Evolutionary conservation across 2,329 filamentous ascomycete genomes (phyloP).

Genomic region (Boeremia lycopersici): DNA sequence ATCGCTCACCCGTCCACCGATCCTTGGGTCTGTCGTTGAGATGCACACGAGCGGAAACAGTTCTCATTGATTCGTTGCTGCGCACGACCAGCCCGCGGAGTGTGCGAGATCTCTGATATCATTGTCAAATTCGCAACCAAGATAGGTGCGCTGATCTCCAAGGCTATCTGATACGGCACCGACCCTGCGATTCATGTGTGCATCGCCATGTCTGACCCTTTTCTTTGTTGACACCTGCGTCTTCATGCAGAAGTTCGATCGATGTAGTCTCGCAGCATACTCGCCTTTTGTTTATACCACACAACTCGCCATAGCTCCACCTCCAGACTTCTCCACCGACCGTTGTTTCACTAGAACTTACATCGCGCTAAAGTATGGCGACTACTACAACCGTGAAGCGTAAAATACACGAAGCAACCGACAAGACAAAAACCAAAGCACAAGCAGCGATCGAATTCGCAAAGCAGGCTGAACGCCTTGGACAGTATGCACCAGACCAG

Average conservation of each 20-base stretch:
- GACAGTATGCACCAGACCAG: conserved; percentile 48
- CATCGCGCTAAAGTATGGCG: conserved; percentile 29
- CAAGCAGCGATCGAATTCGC: conserved; percentile 61
- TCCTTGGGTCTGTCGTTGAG: conserved; percentile 15
- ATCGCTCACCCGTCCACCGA: conserved; percentile 12
- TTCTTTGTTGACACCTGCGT: conserved; percentile 9
- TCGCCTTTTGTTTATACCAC: conserved; percentile 1
- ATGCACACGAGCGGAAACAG: conserved; percentile 13
- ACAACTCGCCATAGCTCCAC: conserved; percentile 15
- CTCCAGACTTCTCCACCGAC: conserved; percentile 28
- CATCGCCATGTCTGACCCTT: conserved; percentile 11
- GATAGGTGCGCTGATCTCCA: conserved; percentile 16
- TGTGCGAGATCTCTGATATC: conserved; percentile 5
- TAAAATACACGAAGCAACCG: conserved; percentile 25
- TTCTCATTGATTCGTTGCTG: conserved; percentile 11
- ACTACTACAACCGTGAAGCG: conserved; percentile 27
- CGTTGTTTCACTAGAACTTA: conserved; percentile 23
- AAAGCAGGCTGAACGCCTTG: conserved; percentile 61
- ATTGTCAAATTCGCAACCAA: conserved; percentile 9
- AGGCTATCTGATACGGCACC: conserved; percentile 14
- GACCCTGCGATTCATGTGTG: conserved; percentile 5
- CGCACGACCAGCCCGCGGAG: conserved; percentile 2
- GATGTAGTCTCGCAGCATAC: not conserved
- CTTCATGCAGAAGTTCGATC: not conserved
- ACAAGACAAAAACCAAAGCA: conserved; percentile 38